Evolutionary conservation across 148 eudicot species (phyloP), one percentile per base, ranked within the genome.

Genomic region (Rhododendron ferrugineum): DNA sequence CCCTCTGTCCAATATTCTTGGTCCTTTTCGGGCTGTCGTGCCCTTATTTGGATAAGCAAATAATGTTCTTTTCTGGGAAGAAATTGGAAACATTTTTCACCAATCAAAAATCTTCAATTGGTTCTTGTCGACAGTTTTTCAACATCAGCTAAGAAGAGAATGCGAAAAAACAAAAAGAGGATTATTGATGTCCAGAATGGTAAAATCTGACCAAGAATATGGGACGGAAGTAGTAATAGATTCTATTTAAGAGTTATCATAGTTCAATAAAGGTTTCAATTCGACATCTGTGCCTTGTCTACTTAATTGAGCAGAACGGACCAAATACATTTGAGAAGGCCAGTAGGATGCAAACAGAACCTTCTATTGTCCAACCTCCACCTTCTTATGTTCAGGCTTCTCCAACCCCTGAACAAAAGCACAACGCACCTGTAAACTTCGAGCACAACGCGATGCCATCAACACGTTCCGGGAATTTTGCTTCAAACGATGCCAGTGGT

Each of bases 241-340:
- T 46, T n/a, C 34, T 30, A 7, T 30, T 36, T 54, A 81, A 81
- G 20, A 60, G 72, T 16, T 60, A 13, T 16, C 28, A 28, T 78
- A 37, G 70, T 74, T 74, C 22, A 1, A 40, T 49, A 44, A 68
- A 23, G 16, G 32, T 37, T 81, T 22, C 34, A 82, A 36, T 62
- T 82, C 36, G 62, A 37, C 28, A 66, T 70, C 40, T 74, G 44
- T 68, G 30, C 2, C 34, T 37, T 72, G 11, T 23, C 70, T 66
- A 44, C 77, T 78, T 52, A 66, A 84, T 84, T 89, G 84, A 82
- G 75, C 96, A 97, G 98, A 89, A 87, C 82, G 95, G 89, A 85
- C 88, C 91, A 47, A 86, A 82, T 85, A 86, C 83, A 15, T 88
- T 88, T 72, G 90, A 86, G 81, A 89, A 87, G 83, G 89, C 81